Conservation (phyloP, 352 stramenopile species). For the Blastocystis sp. region DNA sequence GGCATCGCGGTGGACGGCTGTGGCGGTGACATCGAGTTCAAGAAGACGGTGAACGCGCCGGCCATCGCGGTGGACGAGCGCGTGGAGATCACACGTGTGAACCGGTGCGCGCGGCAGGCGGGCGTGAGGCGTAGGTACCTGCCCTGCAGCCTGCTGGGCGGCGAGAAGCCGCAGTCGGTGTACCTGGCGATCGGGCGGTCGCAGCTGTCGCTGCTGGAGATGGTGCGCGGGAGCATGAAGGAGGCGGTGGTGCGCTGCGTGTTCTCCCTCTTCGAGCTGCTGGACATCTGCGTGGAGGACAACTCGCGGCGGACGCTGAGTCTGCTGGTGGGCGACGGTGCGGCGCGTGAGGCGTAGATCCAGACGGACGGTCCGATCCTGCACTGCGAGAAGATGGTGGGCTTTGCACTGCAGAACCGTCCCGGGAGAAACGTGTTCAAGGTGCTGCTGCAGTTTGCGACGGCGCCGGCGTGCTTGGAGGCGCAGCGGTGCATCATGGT, state of each 20-base stretch:
- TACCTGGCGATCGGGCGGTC: constrained; percentile 29
- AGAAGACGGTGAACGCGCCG: constrained; percentile 5
- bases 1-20: constrained; percentile 1
- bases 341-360: neutral
- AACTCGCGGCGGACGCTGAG: constrained; percentile 12
- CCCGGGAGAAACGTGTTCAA: constrained; percentile 22
- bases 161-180: neutral
- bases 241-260: constrained; percentile 9
- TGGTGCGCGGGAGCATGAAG: constrained; percentile 24
- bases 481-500: constrained; percentile 43
- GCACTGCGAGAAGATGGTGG: neutral
- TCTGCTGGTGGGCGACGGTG: neutral
- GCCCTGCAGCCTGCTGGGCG: neutral
- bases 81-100: constrained; percentile 19
- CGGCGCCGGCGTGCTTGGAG: constrained; percentile 17
- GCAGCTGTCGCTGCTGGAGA: neutral
- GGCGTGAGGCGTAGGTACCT: neutral
- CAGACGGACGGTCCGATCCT: neutral
- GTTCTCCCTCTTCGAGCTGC: constrained; percentile 22
- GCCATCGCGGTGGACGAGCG: neutral
- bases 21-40: neutral
- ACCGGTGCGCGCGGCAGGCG: neutral
- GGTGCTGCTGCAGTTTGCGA: constrained; percentile 38
- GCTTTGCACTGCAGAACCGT: constrained; percentile 7
- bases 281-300: constrained; percentile 33